Conservation (phyloP, 1,284 basidiomycete species). For the Amylostereum areolatum region DNA sequence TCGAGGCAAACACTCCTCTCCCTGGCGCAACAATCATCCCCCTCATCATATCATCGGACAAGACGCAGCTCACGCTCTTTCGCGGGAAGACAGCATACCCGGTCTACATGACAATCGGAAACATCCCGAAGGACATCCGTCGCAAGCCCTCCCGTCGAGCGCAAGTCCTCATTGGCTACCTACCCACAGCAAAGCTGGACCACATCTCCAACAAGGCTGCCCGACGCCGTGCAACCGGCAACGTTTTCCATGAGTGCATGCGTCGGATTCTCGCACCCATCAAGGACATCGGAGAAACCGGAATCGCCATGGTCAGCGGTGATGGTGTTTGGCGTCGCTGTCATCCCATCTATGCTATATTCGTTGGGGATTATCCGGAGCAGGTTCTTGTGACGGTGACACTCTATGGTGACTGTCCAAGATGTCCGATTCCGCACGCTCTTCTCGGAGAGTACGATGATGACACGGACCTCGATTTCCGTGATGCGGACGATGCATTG, state of each 20-base stretch:
- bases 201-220: conserved; percentile 24
- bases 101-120: conserved; percentile 36
- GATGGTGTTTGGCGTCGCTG: conserved; percentile 17
- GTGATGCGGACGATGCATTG: not conserved
- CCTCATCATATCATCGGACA: no score
- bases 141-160: conserved; percentile 27
- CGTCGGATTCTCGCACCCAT: conserved; percentile 22
- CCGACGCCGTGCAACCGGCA: conserved; percentile 21
- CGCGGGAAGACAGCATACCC: no score
- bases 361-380: conserved; percentile 22
- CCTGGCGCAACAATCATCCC: no score
- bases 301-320: conserved; percentile 18
- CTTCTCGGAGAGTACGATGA: not conserved
- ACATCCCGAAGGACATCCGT: conserved; percentile 34
- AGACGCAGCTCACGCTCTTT: no score
- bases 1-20: no score
- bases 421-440: no score
- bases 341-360: conserved; percentile 22
- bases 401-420: conserved; percentile 16
- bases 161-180: conserved; percentile 32
- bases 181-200: conserved; percentile 27
- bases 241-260: conserved; percentile 33
- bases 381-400: conserved; percentile 18
- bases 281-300: conserved; percentile 18
- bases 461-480: not conserved